phyloP scores from a whole-genome alignment of 1,139 yeast species.

The Lodderomyces beijingensis region DNA sequence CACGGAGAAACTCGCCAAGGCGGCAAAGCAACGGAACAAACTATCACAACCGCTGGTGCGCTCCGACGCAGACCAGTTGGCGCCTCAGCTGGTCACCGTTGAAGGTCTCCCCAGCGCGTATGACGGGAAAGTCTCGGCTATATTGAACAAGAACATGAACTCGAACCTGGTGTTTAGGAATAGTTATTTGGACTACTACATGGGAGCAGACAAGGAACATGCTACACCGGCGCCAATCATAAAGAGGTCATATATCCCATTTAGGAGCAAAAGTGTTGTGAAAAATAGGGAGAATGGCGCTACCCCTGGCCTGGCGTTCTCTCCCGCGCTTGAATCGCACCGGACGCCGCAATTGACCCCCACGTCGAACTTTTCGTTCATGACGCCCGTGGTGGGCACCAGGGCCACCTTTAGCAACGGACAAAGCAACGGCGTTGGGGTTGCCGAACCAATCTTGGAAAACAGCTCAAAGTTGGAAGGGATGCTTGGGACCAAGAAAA shows the following conservation, averaged over 20 bases:
- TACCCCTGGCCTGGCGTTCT: too few species aligned
- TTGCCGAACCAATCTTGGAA: too few species aligned
- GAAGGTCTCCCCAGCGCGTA: slow-evolving; percentile 77
- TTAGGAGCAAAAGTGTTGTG: slow-evolving; percentile 22
- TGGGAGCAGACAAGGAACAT: too few species aligned
- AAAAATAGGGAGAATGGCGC: slow-evolving; percentile 16
- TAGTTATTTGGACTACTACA: slow-evolving; percentile 63
- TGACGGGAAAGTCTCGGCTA: slow-evolving; percentile 74
- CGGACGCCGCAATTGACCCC: not conserved
- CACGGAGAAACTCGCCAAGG: slow-evolving; percentile 50
- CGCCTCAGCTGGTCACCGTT: slow-evolving; percentile 37
- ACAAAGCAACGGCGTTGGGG: slow-evolving; percentile 2
- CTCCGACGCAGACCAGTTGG: not conserved
- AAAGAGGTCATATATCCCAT: slow-evolving; percentile 44
- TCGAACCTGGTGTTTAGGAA: slow-evolving; percentile 75
- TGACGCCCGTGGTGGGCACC: slow-evolving; percentile 7
- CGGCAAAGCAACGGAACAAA: slow-evolving; percentile 41
- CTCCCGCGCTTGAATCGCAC: slow-evolving; percentile 1
- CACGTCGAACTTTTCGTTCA: slow-evolving; percentile 2
- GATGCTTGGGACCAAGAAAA: not conserved
- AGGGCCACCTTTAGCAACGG: slow-evolving; percentile 1
- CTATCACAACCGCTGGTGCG: not conserved
- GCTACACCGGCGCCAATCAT: too few species aligned
- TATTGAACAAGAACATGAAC: slow-evolving; percentile 70
- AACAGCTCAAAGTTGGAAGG: too few species aligned